phyloP scores from a whole-genome alignment of 805 yeast genomes.

The Debaryomyces prosopidis region DNA sequence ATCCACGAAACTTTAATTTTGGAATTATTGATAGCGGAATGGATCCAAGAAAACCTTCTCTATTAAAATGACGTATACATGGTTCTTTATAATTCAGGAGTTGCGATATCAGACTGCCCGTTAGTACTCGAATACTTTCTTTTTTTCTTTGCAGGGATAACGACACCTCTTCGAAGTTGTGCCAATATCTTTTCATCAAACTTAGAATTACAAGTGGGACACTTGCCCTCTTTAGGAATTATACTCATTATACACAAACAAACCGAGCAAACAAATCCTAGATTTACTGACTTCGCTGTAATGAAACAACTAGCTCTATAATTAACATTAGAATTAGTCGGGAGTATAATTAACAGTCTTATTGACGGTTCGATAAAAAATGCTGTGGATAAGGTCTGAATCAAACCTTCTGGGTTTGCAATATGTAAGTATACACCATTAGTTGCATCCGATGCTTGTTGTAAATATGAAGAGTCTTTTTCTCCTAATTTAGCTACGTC shows the following conservation, averaged over 20 bases:
- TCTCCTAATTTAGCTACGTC: conserved; percentile 82
- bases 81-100: not conserved
- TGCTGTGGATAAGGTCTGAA: conserved; percentile 80
- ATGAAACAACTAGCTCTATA: conserved; percentile 93
- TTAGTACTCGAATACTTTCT: conserved; percentile 22
- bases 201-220: conserved; percentile 85
- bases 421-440: conserved; percentile 81
- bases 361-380: conserved; percentile 84
- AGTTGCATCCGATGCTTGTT: conserved; percentile 95
- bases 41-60: not conserved
- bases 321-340: conserved; percentile 83
- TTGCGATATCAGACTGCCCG: not conserved
- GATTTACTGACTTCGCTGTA: conserved; percentile 86
- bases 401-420: conserved; percentile 68
- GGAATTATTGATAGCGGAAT: conserved; percentile 29
- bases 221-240: conserved; percentile 63
- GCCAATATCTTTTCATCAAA: conserved; percentile 67
- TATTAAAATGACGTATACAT: not conserved
- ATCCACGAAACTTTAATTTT: conserved; percentile 40
- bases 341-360: conserved; percentile 72
- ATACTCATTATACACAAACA: conserved; percentile 79
- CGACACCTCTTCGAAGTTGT: conserved; percentile 61
- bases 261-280: conserved; percentile 94
- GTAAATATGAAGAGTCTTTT: conserved; percentile 73
- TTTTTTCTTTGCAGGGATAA: conserved; percentile 41